Evolutionary conservation across 139 green algal genomes (phyloP).

Genomic region (Microglena sp.): DNA sequence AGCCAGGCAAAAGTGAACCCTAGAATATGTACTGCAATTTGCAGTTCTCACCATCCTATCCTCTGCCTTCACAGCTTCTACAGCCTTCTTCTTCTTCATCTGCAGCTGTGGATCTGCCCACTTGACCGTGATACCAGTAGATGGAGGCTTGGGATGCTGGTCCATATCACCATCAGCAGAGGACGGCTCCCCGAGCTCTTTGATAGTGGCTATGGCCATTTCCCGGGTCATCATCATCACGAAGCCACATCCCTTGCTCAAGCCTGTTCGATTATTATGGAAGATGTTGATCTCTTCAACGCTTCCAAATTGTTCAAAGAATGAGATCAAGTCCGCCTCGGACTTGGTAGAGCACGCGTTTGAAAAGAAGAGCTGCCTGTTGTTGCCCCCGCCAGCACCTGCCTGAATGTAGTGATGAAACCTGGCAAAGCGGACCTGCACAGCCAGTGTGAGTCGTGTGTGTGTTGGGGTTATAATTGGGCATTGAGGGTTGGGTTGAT

Average conservation of each 20-base stretch:
- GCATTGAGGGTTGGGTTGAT: too few relatives aligned
- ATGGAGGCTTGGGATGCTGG: not conserved
- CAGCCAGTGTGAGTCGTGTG: too few relatives aligned
- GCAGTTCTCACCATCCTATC: constrained; percentile 32
- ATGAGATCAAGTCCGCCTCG: constrained; percentile 23
- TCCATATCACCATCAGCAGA: not conserved
- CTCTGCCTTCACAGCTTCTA: constrained; percentile 34
- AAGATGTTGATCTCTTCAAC: constrained; percentile 32
- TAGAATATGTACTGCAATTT: not conserved
- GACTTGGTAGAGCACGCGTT: not conserved
- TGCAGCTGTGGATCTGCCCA: constrained; percentile 47
- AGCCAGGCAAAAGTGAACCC: not conserved
- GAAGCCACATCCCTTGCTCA: constrained; percentile 42
- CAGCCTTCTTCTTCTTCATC: constrained; percentile 35
- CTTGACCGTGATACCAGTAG: not conserved
- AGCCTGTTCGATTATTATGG: constrained; percentile 18
- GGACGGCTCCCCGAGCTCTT: constrained; percentile 24
- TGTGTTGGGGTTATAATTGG: too few relatives aligned
- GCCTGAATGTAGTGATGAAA: too few relatives aligned
- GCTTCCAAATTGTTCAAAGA: constrained; percentile 24
- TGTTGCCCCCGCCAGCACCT: too few relatives aligned
- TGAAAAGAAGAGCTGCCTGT: constrained; percentile 44
- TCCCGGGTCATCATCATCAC: constrained; percentile 27
- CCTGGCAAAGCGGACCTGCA: too few relatives aligned
- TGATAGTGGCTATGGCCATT: constrained; percentile 23